Percentiles rank a stretch among this genome's conserved stretches.
These are phyloP conservation scores for Brasilioporus rufonigricans DNA, from an alignment of 768 basidiomycete genomes.

Conservation along the genomic window DNA sequence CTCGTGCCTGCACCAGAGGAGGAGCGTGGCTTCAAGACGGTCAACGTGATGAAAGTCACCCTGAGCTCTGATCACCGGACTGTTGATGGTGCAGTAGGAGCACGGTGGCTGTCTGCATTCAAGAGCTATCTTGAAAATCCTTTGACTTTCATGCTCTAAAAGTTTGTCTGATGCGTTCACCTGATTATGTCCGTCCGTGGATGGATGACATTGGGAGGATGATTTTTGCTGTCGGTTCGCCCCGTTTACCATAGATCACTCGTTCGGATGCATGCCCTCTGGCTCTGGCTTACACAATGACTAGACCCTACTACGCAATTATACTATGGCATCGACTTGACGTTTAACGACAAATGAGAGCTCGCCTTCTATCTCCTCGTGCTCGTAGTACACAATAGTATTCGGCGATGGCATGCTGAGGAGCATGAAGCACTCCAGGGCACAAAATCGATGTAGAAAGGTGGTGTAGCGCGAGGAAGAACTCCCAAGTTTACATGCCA, in stretches of 20 bases:
- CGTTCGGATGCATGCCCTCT: slow-evolving; percentile 17
- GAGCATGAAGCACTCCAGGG: neutral
- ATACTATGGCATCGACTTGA: slow-evolving; percentile 11
- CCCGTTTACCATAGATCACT: slow-evolving; percentile 24
- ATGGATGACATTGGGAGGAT: slow-evolving; percentile 1
- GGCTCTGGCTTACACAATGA: slow-evolving; percentile 2
- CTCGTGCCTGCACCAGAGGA: slow-evolving; percentile 84
- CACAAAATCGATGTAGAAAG: too few species aligned
- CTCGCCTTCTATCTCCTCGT: neutral
- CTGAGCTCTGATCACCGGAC: slow-evolving; percentile 93
- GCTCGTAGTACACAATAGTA: too few species aligned
- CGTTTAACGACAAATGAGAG: neutral
- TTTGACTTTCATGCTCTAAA: slow-evolving; percentile 91
- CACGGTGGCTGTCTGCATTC: slow-evolving; percentile 90
- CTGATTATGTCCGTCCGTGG: neutral
- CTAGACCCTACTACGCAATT: slow-evolving; percentile 4
- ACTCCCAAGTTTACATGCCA: neutral
- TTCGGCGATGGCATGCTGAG: too few species aligned
- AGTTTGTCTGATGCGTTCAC: neutral
- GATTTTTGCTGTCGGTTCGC: slow-evolving; percentile 5
- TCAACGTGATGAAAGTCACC: slow-evolving; percentile 93
- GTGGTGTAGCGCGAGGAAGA: too few species aligned
- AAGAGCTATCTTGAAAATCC: slow-evolving; percentile 97
- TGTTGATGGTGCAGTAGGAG: slow-evolving; percentile 95
- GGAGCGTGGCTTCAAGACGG: slow-evolving; percentile 93